Conservation (phyloP, 192 early-diverging fungal species). For the Linnemannia zychae region DNA sequence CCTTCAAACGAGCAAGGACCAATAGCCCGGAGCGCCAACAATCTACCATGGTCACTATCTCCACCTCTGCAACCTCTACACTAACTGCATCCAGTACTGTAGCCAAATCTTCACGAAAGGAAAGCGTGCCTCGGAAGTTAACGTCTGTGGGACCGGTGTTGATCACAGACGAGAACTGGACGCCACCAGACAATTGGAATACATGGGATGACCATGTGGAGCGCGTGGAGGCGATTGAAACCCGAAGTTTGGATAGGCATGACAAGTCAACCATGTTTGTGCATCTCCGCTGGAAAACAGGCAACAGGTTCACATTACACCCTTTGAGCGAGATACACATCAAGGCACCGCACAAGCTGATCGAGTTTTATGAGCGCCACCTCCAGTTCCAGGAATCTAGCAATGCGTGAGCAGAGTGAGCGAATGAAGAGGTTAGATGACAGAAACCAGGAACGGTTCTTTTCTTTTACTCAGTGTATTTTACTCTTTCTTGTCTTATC, state of each 20-base stretch:
- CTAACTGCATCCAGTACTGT: background rate
- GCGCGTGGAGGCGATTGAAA: conserved; percentile 12
- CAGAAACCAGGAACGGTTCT: background rate
- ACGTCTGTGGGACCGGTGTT: background rate
- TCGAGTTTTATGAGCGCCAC: conserved; percentile 64
- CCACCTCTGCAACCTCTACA: background rate
- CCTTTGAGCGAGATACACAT: conserved; percentile 35
- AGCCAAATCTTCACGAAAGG: background rate
- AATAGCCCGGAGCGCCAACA: background rate
- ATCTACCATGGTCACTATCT: background rate
- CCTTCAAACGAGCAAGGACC: conserved; percentile 9
- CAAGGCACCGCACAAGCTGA: conserved; percentile 58
- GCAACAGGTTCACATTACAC: conserved; percentile 44
- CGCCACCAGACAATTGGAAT: conserved; percentile 4
- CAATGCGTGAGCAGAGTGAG: background rate
- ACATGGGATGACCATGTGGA: conserved; percentile 32
- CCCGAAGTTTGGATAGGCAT: background rate
- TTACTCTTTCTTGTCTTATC: too few relatives aligned
- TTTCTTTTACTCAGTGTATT: background rate
- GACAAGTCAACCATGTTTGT: conserved; percentile 36
- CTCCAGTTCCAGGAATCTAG: conserved; percentile 49
- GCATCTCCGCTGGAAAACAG: conserved; percentile 61
- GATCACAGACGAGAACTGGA: conserved; percentile 3
- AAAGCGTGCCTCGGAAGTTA: background rate
- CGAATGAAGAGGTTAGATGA: background rate